phyloP scores from a whole-genome alignment of 2,329 filamentous ascomycete genomes.

The Fonsecaea pedrosoi region DNA sequence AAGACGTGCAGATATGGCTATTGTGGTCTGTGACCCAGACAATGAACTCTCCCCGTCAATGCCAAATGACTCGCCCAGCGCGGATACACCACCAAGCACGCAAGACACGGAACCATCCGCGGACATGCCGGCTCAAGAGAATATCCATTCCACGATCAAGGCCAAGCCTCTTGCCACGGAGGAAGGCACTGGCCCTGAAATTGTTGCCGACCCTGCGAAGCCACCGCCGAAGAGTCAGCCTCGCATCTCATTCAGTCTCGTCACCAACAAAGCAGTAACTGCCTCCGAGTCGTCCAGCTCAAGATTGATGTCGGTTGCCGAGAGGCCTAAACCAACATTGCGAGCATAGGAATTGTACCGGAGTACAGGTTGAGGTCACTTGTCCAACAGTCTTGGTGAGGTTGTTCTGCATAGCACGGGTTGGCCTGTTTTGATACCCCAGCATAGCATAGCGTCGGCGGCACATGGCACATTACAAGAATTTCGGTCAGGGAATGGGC shows the following conservation, averaged over 20 bases:
- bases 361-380: constrained; percentile 32
- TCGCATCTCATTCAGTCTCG: constrained; percentile 24
- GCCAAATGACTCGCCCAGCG: constrained; percentile 23
- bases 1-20: constrained; percentile 32
- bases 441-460: constrained; percentile 37
- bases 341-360: constrained; percentile 34
- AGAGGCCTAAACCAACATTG: constrained; percentile 38
- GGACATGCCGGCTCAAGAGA: constrained; percentile 26
- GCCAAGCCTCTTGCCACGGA: constrained; percentile 9
- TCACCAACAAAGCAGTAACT: constrained; percentile 22
- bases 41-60: constrained; percentile 26
- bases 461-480: constrained; percentile 29
- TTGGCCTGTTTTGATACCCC: constrained; percentile 38
- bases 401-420: constrained; percentile 35
- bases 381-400: constrained; percentile 32
- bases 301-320: constrained; percentile 34
- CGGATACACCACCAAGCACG: constrained; percentile 37
- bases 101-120: constrained; percentile 38
- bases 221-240: constrained; percentile 8
- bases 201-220: constrained; percentile 18
- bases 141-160: constrained; percentile 2
- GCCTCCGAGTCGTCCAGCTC: constrained; percentile 22
- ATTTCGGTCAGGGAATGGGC: constrained; percentile 2
- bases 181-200: constrained; percentile 7
- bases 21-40: constrained; percentile 29